Conservation (phyloP, 306 rosid species). For the Cicer pinnatifidum region DNA sequence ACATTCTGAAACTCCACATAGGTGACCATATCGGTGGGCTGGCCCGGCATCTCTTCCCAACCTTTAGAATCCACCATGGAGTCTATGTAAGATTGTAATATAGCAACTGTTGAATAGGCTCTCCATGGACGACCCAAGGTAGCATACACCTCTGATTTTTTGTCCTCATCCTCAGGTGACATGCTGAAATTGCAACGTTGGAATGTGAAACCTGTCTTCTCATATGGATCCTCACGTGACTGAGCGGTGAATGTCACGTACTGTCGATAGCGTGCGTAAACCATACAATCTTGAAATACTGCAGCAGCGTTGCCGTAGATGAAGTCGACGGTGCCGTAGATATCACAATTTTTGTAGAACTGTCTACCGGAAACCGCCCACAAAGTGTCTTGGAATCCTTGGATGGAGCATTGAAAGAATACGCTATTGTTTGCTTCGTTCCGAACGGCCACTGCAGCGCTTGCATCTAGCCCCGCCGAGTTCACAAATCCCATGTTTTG, state of each 20-base stretch:
- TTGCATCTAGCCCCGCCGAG: conserved; percentile 39
- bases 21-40: conserved; percentile 42
- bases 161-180: conserved; percentile 16
- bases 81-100: conserved; percentile 42
- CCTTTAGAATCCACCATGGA: conserved; percentile 49
- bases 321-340: conserved; percentile 53
- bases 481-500: conserved; percentile 43
- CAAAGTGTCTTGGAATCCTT: conserved; percentile 48
- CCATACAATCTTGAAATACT: conserved; percentile 47
- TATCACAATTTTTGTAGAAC: conserved; percentile 47
- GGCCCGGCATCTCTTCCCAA: conserved; percentile 51
- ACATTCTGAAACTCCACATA: conserved; percentile 43
- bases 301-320: conserved; percentile 51
- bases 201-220: conserved; percentile 44
- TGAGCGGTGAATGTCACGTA: conserved; percentile 53
- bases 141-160: conserved; percentile 37
- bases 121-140: conserved; percentile 51
- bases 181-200: conserved; percentile 41
- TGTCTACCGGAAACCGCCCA: conserved; percentile 52
- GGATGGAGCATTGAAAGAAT: conserved; percentile 45
- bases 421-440: conserved; percentile 48
- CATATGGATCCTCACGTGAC: conserved; percentile 34
- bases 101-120: conserved; percentile 45
- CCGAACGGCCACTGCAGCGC: conserved; percentile 48
- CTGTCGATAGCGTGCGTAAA: conserved; percentile 41